These are phyloP conservation scores for Rhododendron ovatum DNA, from an alignment of 148 eudicot species.

Conservation along the genomic window DNA sequence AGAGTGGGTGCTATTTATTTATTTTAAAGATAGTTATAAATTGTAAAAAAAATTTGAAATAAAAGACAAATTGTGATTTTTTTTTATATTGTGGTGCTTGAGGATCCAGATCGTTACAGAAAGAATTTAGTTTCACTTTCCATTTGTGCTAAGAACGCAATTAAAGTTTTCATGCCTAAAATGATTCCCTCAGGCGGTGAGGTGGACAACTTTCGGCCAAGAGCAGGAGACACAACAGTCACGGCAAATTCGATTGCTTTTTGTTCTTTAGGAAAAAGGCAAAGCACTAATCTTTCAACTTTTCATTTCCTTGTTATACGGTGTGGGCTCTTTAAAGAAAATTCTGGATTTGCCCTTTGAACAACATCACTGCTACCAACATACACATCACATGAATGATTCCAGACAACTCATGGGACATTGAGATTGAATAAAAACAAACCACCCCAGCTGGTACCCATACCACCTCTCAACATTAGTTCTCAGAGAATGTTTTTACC, in stretches of 20 bases:
- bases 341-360: neutral
- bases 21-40: too few species aligned
- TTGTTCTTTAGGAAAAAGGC: too few species aligned
- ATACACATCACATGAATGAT: neutral
- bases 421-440: neutral
- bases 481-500: neutral
- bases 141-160: too few species aligned
- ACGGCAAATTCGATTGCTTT: neutral
- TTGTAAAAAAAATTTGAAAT: too few species aligned
- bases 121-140: too few species aligned
- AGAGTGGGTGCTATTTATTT: too few species aligned
- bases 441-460: neutral
- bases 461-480: neutral
- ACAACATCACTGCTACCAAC: neutral
- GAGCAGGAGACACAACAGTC: neutral
- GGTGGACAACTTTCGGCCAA: neutral
- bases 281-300: neutral
- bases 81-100: too few species aligned
- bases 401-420: neutral
- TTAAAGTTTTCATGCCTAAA: too few species aligned
- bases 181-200: neutral
- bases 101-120: too few species aligned
- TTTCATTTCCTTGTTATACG: neutral
- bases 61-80: too few species aligned
- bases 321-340: neutral